A percentile compares a stretch with the other conserved stretches of the same genome.
Conservation (phyloP, 78 protist genomes). For the Dictyostelium citrinum region DNA sequence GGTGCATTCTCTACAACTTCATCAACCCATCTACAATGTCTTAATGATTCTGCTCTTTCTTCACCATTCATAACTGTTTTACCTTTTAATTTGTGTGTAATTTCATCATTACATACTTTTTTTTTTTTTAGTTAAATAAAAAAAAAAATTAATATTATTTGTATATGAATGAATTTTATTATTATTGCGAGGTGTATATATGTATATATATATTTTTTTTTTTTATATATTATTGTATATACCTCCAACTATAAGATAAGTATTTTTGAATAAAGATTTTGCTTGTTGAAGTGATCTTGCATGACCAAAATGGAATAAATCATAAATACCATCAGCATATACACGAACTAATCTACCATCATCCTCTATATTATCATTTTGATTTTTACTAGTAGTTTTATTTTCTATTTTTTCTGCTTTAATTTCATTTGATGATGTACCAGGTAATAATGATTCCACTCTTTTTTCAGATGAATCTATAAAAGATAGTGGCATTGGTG, state of each 20-base stretch:
- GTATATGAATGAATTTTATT: no score
- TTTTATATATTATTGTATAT: neutral
- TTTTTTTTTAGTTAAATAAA: neutral
- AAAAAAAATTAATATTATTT: neutral
- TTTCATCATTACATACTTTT: slow-evolving; percentile 84
- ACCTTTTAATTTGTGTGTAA: slow-evolving; percentile 83
- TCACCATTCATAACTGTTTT: slow-evolving; percentile 79
- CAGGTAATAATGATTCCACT: neutral
- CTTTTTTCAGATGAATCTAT: neutral
- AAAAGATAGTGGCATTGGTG: neutral
- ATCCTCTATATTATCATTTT: neutral
- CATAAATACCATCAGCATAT: slow-evolving; percentile 88
- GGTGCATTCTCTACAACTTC: slow-evolving; percentile 87
- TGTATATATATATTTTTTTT: neutral
- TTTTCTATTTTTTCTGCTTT: neutral
- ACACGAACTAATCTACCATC: slow-evolving; percentile 21
- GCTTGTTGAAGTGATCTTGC: slow-evolving; percentile 85
- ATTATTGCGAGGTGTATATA: neutral
- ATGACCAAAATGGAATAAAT: slow-evolving; percentile 86
- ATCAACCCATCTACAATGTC: slow-evolving; percentile 89
- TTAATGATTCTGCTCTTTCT: slow-evolving; percentile 82
- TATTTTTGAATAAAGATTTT: slow-evolving; percentile 75
- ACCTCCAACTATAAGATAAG: slow-evolving; percentile 86
- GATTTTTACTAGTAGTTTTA: neutral
- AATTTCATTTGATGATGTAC: neutral